Base-by-base conservation (phyloP, 371 early-diverging fungal genomes). In the Amoeboaphelidium protococcarum region DNA sequence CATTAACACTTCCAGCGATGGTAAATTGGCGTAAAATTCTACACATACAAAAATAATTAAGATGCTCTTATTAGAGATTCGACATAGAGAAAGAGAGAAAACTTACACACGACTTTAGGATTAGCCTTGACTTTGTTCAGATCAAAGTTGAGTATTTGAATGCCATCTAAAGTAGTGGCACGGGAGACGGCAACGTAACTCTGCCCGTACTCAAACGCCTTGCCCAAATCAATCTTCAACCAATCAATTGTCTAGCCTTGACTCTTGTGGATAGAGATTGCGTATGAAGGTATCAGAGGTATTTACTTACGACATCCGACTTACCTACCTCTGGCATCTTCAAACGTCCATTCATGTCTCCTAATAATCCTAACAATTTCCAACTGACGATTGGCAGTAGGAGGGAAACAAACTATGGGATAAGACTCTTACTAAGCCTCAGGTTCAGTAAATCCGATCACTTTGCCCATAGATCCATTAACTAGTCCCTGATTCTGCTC, bases 221-320 rank as follows among this genome's bases (percentile, higher is more conserved):
- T 41, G 13, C 66, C 63, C 42, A 89, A 55, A 57, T 89, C 83
- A 2, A 91, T 73, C 47, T 72, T 59, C 4, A 81, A 72, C 2
- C 71, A 58, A 44, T 82, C 79, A 49, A 91, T 64, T 26, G 90
- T 83, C 65, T 87, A 84, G 0, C 89, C 92, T 60, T 89, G 92
- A 44, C 72, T 66, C 57, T 83, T 81, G 60, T 90, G 88, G 26
- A 88, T 80, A 12, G 87, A 72, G 27, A 71, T 41, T 0, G 72
- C 72, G 72, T 73, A 77, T 0, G 68, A 74, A 21, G 79, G 59
- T 48, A 65, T 65, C 49, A 83, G 54, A 1, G 80, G 82, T 0
- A 83, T 46, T 48, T 83, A 78, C 0, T 56, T 10, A 44, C 59
- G 48, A 6, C 37, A 16, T 10, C 37, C 37, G n/a, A n/a, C n/a